These are phyloP conservation scores for Aureobasidium namibiae DNA, from an alignment of 2,329 filamentous ascomycete genomes.

Conservation along the genomic window DNA sequence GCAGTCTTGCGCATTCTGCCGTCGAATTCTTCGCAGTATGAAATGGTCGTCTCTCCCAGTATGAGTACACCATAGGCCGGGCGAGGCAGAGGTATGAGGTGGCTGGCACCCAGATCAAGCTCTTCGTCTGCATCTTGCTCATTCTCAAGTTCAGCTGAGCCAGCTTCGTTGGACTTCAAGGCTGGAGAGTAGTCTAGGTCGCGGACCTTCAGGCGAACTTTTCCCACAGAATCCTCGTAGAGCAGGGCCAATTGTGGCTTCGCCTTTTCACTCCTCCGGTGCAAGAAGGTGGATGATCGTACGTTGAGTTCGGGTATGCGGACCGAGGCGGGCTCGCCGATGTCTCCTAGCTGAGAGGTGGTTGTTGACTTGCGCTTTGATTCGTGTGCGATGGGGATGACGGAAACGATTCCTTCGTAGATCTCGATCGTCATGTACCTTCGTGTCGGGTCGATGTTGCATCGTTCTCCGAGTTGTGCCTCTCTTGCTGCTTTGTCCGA, in stretches of 20 bases:
- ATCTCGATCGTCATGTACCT: conserved; percentile 59
- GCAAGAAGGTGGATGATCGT: conserved; percentile 57
- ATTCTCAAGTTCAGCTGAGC: conserved; percentile 46
- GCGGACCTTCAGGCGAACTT: conserved; percentile 46
- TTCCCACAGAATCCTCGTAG: conserved; percentile 54
- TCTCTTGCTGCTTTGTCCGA: conserved; percentile 58
- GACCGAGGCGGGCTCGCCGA: conserved; percentile 54
- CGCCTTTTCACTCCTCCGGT: conserved; percentile 37
- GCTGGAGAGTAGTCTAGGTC: conserved; percentile 46
- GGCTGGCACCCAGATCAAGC: conserved; percentile 51
- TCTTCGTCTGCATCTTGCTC: conserved; percentile 42
- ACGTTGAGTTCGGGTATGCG: conserved; percentile 61
- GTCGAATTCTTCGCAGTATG: conserved; percentile 70
- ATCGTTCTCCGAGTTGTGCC: conserved; percentile 73
- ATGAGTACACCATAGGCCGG: conserved; percentile 45
- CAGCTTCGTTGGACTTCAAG: conserved; percentile 36
- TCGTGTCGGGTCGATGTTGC: conserved; percentile 73
- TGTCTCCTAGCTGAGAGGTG: conserved; percentile 42
- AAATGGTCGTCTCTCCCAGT: conserved; percentile 58
- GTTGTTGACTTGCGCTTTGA: conserved; percentile 44
- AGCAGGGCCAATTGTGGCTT: conserved; percentile 55
- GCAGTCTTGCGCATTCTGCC: background rate
- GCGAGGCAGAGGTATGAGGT: conserved; percentile 52
- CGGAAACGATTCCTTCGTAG: conserved; percentile 59
- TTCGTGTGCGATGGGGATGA: conserved; percentile 51